These are phyloP conservation scores for Microbotryum intermedium DNA, from an alignment of 1,284 basidiomycete genomes.

Conservation along the genomic window DNA sequence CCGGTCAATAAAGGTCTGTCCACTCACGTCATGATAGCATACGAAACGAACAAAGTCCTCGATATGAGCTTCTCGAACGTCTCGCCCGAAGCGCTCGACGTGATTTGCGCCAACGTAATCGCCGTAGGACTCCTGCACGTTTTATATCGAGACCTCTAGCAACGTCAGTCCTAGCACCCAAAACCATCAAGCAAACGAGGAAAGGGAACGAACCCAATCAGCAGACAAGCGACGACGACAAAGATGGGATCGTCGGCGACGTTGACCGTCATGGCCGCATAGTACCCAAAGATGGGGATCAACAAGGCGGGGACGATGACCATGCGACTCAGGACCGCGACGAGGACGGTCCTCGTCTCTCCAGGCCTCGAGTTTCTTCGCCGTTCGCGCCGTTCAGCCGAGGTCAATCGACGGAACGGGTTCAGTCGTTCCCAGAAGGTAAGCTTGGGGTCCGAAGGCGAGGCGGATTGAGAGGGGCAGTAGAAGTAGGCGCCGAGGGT, in stretches of 20 bases:
- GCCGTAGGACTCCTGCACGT: slow-evolving; percentile 25
- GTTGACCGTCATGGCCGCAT: slow-evolving; percentile 27
- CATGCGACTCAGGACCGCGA: slow-evolving; percentile 37
- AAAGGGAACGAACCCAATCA: slow-evolving; percentile 26
- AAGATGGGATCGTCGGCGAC: slow-evolving; percentile 34
- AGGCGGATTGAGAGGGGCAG: slow-evolving; percentile 9
- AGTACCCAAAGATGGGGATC: slow-evolving; percentile 36
- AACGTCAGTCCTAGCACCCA: neutral
- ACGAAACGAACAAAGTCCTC: slow-evolving; percentile 33
- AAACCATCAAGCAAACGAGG: neutral
- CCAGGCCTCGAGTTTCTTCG: neutral
- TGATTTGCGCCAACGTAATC: slow-evolving; percentile 35
- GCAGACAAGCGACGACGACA: slow-evolving; percentile 30
- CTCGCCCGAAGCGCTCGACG: slow-evolving; percentile 9
- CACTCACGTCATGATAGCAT: slow-evolving; percentile 34
- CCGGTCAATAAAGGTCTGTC: too few relatives aligned
- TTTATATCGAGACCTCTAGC: neutral
- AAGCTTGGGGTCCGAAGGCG: slow-evolving; percentile 1
- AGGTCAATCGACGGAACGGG: slow-evolving; percentile 1
- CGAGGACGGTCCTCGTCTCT: slow-evolving; percentile 35
- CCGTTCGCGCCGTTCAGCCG: neutral
- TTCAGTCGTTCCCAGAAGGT: neutral
- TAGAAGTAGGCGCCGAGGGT: slow-evolving; percentile 41
- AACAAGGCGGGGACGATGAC: slow-evolving; percentile 38
- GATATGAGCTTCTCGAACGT: slow-evolving; percentile 27